phyloP scores from a whole-genome alignment of 352 stramenopile genomes.

The Phytopythium montanum region DNA sequence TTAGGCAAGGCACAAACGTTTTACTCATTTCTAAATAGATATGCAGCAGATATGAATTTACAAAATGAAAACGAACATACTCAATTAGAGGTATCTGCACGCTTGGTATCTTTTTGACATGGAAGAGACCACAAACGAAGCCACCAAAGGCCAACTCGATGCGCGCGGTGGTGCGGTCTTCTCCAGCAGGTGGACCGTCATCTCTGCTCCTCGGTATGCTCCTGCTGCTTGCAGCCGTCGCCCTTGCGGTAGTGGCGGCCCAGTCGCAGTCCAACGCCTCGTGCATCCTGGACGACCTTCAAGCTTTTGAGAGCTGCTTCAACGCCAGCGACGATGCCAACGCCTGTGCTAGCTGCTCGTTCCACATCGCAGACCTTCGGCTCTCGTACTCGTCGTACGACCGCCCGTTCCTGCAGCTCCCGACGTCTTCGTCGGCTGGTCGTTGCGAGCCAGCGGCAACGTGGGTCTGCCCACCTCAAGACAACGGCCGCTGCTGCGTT shows the following conservation, averaged over 20 bases:
- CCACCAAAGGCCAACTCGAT: neutral
- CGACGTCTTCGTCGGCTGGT: neutral
- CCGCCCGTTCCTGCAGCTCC: neutral
- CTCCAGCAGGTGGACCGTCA: neutral
- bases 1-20: too few relatives aligned
- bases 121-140: neutral
- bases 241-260: neutral
- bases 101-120: neutral
- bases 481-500: conserved; percentile 15
- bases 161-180: neutral
- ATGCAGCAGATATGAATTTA: neutral
- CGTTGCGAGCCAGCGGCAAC: conserved; percentile 12
- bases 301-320: conserved; percentile 1
- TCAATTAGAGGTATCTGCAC: neutral
- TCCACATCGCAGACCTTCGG: neutral
- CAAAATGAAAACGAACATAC: neutral
- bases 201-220: neutral
- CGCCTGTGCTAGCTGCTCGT: neutral
- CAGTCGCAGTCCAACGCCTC: neutral
- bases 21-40: too few relatives aligned
- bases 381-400: conserved; percentile 2
- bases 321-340: neutral
- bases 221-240: conserved; percentile 1
- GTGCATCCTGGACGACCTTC: neutral
- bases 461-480: conserved; percentile 15